Percentiles rank a stretch among this genome's conserved stretches.
Conservation (phyloP, 2,329 filamentous ascomycete genomes). For the Dactylonectria macrodidyma region DNA sequence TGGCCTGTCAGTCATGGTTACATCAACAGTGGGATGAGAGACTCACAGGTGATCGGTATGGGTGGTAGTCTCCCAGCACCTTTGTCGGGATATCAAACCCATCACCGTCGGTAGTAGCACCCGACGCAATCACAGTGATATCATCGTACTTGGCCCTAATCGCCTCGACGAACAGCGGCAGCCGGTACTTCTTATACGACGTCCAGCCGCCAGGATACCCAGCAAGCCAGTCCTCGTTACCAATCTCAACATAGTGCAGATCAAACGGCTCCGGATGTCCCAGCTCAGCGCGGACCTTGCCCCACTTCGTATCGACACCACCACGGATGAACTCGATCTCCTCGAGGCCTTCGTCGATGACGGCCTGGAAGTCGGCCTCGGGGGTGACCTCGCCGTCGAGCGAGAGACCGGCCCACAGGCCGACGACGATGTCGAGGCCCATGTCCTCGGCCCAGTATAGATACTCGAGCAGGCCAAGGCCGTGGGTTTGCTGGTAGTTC, state of each 20-base stretch:
- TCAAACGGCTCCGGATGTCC: constrained; percentile 74
- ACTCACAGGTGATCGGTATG: constrained; percentile 61
- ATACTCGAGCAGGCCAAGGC: constrained; percentile 74
- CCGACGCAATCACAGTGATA: constrained; percentile 69
- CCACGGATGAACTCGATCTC: constrained; percentile 76
- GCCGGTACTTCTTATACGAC: constrained; percentile 69
- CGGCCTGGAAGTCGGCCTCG: constrained; percentile 66
- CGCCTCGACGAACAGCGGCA: constrained; percentile 71
- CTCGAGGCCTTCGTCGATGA: constrained; percentile 73
- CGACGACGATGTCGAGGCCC: constrained; percentile 69
- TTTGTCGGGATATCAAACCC: constrained; percentile 57
- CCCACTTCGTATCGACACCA: constrained; percentile 67
- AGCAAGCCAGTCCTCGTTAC: constrained; percentile 77
- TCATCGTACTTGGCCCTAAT: constrained; percentile 70
- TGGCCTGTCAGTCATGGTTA: neutral
- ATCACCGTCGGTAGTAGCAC: constrained; percentile 59
- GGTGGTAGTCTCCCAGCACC: constrained; percentile 65
- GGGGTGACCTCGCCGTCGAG: constrained; percentile 68
- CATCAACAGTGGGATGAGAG: neutral
- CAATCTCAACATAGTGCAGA: constrained; percentile 75
- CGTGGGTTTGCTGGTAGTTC: constrained; percentile 74
- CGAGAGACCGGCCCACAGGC: constrained; percentile 70
- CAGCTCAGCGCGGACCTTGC: constrained; percentile 69
- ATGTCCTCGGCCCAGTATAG: constrained; percentile 74
- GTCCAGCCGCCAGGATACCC: constrained; percentile 62